Evolutionary conservation across 257 asterid species (phyloP).

Genomic region (Cruciata laevipes): DNA sequence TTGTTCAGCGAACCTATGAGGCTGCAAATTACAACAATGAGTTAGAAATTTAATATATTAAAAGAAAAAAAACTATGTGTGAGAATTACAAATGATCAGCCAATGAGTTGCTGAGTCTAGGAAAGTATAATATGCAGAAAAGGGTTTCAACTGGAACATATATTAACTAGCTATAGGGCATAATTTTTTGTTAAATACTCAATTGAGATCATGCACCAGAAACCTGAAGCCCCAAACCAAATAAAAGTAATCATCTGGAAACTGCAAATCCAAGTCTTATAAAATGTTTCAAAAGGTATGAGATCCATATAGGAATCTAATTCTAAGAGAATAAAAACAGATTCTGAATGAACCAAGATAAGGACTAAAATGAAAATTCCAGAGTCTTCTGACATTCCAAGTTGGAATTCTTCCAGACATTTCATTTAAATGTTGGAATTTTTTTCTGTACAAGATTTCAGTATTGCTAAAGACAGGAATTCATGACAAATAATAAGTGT

Average conservation of each 20-base stretch:
- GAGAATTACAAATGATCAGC: conserved; percentile 1
- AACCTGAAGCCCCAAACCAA: not conserved
- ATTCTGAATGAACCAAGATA: not conserved
- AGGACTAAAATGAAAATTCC: not conserved
- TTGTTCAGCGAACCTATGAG: conserved; percentile 89
- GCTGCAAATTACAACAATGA: conserved; percentile 36
- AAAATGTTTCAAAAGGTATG: not conserved
- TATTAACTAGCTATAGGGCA: not conserved
- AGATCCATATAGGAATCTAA: not conserved
- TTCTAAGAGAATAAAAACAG: no score
- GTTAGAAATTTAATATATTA: not conserved
- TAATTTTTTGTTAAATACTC: not conserved
- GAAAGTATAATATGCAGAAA: not conserved
- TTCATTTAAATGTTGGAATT: not conserved
- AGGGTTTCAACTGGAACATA: not conserved
- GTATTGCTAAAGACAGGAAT: not conserved
- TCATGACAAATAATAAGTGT: not conserved
- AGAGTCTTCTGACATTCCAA: not conserved
- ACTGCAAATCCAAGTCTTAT: not conserved
- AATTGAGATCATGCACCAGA: not conserved
- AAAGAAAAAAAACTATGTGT: not conserved
- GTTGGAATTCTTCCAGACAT: not conserved
- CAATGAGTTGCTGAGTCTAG: not conserved
- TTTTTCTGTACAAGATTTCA: not conserved
- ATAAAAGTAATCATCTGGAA: not conserved